Evolutionary conservation across 768 basidiomycete genomes (phyloP).

Genomic region (Lactarius indigo): DNA sequence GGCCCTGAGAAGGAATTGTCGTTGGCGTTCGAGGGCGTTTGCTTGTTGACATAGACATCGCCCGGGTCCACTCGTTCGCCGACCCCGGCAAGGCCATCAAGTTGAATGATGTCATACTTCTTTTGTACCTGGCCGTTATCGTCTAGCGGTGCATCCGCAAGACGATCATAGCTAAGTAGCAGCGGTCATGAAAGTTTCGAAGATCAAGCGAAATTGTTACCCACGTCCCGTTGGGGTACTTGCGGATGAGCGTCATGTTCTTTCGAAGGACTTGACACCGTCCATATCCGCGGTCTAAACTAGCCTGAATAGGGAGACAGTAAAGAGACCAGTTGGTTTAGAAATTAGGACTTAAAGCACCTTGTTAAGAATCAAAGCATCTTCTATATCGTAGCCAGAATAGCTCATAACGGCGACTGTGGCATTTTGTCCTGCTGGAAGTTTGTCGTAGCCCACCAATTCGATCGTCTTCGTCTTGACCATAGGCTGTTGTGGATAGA

Average conservation of each 20-base stretch:
- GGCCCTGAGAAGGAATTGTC: slow-evolving; percentile 86
- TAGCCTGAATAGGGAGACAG: slow-evolving; percentile 52
- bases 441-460: slow-evolving; percentile 90
- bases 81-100: slow-evolving; percentile 91
- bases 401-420: slow-evolving; percentile 99
- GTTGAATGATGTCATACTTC: slow-evolving; percentile 86
- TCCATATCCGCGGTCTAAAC: slow-evolving; percentile 95
- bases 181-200: background rate
- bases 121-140: slow-evolving; percentile 77
- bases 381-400: slow-evolving; percentile 99
- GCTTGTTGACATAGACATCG: slow-evolving; percentile 96
- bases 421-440: slow-evolving; percentile 98
- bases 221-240: slow-evolving; percentile 96
- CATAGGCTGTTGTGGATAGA: slow-evolving; percentile 99
- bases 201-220: slow-evolving; percentile 35
- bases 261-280: slow-evolving; percentile 97
- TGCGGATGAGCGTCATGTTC: slow-evolving; percentile 88
- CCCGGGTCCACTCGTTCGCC: slow-evolving; percentile 92
- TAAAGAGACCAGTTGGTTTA: background rate
- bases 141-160: slow-evolving; percentile 87
- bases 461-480: slow-evolving; percentile 99
- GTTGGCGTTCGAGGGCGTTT: slow-evolving; percentile 91
- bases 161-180: slow-evolving; percentile 72
- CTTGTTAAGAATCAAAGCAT: slow-evolving; percentile 94
- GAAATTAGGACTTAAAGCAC: slow-evolving; percentile 33